Base-by-base conservation (phyloP, 129 eudicot species). In the Daucus carota region DNA sequence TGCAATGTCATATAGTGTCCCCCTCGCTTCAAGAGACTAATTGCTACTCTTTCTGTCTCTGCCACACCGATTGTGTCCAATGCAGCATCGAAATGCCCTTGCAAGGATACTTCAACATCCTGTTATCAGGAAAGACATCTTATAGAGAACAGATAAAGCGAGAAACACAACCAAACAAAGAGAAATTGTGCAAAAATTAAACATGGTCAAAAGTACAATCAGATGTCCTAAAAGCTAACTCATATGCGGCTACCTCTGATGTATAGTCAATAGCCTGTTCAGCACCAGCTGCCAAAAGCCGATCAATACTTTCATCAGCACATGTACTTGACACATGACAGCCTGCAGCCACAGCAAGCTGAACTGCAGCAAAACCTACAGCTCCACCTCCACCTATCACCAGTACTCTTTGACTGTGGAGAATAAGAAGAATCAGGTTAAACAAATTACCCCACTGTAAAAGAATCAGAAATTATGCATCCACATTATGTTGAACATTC, bases 361-460 rank as follows among this genome's bases (percentile, higher is more conserved):
- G 99, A 83, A 94, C 78, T 38, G 99, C 99, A 42, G 94, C 87
- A 77, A 80, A 86, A 76, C 99, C 99, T 33, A 94, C 99, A 72
- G 99, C 97, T 77, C 97, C 99, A 74, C 99, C 99, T 63, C 99
- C 99, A 75, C 97, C 99, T 17, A 94, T 73, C 78, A 94, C 90
- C 71, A 94, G 79, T 41, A 94, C 96, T 75, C 92, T 91, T 80
- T 94, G 99, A 71, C 99, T 94, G 90, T 65, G 32, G 40, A 62
- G 24, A 79, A 60, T 70, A 42, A 33, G 57, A 67, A 12, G 8
- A 20, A 38, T 2, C 7, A 40, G 9, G 44, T 67, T 16, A 32
- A 34, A 31, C 6, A 34, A 29, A 36, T 16, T 33, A 1, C 7
- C 16, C 24, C 72, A 32, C 72, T 3, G 13, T 20, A 32, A 29